Base-by-base conservation (phyloP, 2,329 filamentous ascomycete species). In the Chrysosporium queenslandicum region DNA sequence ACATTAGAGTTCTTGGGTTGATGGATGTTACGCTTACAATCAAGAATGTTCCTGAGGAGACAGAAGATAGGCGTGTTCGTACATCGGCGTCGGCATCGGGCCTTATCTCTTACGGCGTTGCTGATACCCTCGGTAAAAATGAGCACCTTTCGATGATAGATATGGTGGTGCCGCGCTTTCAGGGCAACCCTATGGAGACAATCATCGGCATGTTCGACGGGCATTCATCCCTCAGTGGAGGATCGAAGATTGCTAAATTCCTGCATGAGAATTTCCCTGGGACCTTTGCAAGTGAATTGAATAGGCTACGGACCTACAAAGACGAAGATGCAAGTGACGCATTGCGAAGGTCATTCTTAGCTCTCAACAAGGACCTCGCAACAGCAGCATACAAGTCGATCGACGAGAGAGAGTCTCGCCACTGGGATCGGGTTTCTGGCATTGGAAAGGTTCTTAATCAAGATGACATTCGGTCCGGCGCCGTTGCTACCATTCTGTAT, bases 1-100 rank as follows among this genome's bases (percentile, higher is more conserved):
- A 94, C 63, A 76, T 98, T 50, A 80, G 92, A 32, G 85, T 97
- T 14, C 77, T 98, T 34, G 92, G 92, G 23, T 71, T 98, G 62
- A 98, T 98, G 90, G 92, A 98, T 71, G 92, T 98, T 25, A 98
- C 92, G 0, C 79, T 97, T 56, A 96, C 87, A 16, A 88, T 91
- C 43, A 87, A 89, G 2, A 94, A 85, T 43, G 90, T 97, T 46
- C 92, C 92, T 0, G 92, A 98, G 62, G 86, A 97, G 67, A 94
- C 85, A 56, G 90, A 97, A 67, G 91, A 98, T 66, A 82, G 90
- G 55, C 86, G 92, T 76, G 88, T 98, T 52, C 82, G 92, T 63
- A 97, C 92, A n/a, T 94, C 92, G 25, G 90, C 90, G n/a, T 95
- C 91, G 0, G 72, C 91, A 52, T 90, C 94, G 18, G 91, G 91